phyloP scores from a whole-genome alignment of 441 rosid species.

The Croton laevigatus region DNA sequence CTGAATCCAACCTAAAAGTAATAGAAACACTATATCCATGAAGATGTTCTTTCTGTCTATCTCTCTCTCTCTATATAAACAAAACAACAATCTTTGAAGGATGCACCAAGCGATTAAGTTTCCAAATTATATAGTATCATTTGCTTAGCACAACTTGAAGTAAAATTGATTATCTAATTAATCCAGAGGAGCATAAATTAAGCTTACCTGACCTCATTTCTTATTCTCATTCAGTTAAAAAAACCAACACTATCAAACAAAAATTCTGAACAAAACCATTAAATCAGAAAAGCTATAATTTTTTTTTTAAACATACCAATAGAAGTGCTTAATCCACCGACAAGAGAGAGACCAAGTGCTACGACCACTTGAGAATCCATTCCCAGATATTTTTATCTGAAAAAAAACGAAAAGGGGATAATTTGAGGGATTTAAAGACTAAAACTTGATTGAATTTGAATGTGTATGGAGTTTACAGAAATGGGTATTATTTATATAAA shows the following conservation, averaged over 20 bases:
- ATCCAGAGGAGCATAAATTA: too few species aligned
- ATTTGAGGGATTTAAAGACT: not conserved
- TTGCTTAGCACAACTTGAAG: too few species aligned
- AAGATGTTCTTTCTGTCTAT: not conserved
- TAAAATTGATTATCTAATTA: too few species aligned
- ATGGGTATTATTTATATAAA: too few species aligned
- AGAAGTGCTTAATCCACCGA: constrained; percentile 92
- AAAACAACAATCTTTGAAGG: too few species aligned
- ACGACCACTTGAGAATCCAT: constrained; percentile 90
- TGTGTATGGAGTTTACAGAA: too few species aligned
- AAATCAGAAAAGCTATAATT: not conserved
- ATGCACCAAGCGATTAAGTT: too few species aligned
- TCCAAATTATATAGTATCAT: too few species aligned
- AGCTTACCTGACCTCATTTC: not conserved
- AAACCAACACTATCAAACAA: not conserved
- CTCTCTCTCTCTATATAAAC: not conserved
- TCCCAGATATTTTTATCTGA: constrained; percentile 5
- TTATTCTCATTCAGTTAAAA: not conserved
- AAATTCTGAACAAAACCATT: not conserved
- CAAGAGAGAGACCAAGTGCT: constrained; percentile 83
- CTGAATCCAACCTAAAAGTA: constrained; percentile 16
- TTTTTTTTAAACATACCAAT: constrained; percentile 44
- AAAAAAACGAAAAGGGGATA: not conserved
- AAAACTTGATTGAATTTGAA: not conserved
- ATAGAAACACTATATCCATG: constrained; percentile 8